phyloP scores from a whole-genome alignment of 352 stramenopile genomes.

The Pythium utonaiense region DNA sequence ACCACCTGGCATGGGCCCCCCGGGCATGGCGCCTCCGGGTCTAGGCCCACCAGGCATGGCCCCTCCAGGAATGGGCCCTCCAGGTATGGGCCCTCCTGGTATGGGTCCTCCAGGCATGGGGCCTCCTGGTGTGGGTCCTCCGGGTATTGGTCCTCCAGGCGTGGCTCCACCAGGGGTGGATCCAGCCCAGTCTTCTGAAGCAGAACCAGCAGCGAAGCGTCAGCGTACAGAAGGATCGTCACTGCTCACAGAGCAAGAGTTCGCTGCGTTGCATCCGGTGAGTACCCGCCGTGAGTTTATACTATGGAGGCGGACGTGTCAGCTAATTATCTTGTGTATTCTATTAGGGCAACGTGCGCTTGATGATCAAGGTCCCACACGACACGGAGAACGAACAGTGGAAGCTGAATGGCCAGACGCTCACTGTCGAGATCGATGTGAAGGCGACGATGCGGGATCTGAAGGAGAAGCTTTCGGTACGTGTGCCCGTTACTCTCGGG shows the following conservation, averaged over 20 bases:
- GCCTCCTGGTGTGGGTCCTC: conserved; percentile 16
- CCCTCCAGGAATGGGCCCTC: conserved; percentile 30
- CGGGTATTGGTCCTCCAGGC: conserved; percentile 9
- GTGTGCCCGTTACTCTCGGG: neutral
- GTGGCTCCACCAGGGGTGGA: conserved; percentile 15
- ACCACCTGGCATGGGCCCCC: conserved; percentile 3
- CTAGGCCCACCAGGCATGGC: conserved; percentile 22
- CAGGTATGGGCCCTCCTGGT: conserved; percentile 27
- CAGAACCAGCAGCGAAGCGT: conserved; percentile 63
- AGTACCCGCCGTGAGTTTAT: conserved; percentile 2
- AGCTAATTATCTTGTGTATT: conserved; percentile 9
- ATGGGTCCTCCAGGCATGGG: neutral
- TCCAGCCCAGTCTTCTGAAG: conserved; percentile 18
- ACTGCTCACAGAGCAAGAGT: conserved; percentile 78
- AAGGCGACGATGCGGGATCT: conserved; percentile 88
- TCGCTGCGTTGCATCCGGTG: conserved; percentile 72
- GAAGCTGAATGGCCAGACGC: conserved; percentile 92
- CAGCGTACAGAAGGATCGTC: conserved; percentile 58
- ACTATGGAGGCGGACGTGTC: neutral
- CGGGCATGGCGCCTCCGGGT: conserved; percentile 11
- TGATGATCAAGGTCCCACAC: conserved; percentile 80
- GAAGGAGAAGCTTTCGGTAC: conserved; percentile 88
- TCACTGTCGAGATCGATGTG: conserved; percentile 88
- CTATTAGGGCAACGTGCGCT: conserved; percentile 51
- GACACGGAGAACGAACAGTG: conserved; percentile 89